phyloP scores from a whole-genome alignment of 805 yeast species.

The Candida parachauliodes region DNA sequence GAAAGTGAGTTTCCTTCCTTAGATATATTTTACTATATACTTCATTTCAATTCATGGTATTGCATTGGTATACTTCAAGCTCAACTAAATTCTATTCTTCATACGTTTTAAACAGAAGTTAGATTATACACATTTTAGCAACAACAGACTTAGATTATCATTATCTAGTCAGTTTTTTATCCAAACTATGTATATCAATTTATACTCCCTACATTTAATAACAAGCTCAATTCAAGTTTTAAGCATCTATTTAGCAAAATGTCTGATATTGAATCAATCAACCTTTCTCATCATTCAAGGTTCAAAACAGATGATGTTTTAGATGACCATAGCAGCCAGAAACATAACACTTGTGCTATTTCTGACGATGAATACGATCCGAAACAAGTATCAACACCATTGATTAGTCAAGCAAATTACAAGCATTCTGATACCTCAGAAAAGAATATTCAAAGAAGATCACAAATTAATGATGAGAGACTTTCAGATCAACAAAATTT shows the following conservation, averaged over 20 bases:
- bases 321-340: constrained; percentile 39
- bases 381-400: constrained; percentile 5
- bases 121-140: background rate
- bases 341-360: constrained; percentile 12
- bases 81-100: constrained; percentile 1
- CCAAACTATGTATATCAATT: background rate
- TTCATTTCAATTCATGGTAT: background rate
- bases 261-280: constrained; percentile 40
- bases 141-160: too few species aligned
- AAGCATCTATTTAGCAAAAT: constrained; percentile 16
- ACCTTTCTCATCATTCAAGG: constrained; percentile 18
- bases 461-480: constrained; percentile 4
- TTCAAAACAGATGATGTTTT: constrained; percentile 26
- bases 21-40: too few species aligned
- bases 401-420: background rate
- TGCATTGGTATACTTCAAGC: constrained; percentile 1
- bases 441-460: constrained; percentile 5
- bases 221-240: background rate
- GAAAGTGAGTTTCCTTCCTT: too few species aligned
- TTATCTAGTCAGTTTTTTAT: background rate
- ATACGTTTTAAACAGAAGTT: background rate
- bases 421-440: background rate
- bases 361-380: constrained; percentile 14
- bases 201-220: background rate
- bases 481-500: constrained; percentile 3